Conservation (phyloP, 345 rosid genomes). For the Angophora floribunda region DNA sequence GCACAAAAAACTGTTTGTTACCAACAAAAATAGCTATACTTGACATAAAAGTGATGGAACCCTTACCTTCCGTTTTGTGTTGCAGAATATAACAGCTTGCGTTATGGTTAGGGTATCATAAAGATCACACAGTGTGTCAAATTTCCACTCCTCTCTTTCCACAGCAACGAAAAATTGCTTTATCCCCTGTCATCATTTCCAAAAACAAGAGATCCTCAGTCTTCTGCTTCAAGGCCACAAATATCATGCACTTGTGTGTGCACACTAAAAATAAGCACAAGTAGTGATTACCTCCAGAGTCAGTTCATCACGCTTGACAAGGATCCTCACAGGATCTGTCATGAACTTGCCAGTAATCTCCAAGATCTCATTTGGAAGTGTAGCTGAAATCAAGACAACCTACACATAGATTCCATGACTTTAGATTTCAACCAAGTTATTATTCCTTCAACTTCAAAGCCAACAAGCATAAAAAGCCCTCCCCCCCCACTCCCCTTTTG, state of each 20-base stretch:
- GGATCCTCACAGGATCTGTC: slow-evolving; percentile 95
- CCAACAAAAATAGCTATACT: neutral
- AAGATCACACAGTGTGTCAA: slow-evolving; percentile 92
- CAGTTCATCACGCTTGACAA: slow-evolving; percentile 97
- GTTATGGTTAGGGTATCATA: slow-evolving; percentile 93
- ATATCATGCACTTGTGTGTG: neutral
- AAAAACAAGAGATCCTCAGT: neutral
- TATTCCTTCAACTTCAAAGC: neutral
- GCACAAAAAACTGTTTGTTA: neutral
- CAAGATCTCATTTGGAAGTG: slow-evolving; percentile 93
- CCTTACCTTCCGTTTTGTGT: slow-evolving; percentile 85
- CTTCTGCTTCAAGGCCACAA: neutral
- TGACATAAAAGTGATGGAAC: neutral
- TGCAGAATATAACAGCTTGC: slow-evolving; percentile 97
- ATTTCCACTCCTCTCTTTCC: slow-evolving; percentile 98
- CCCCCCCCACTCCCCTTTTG: neutral
- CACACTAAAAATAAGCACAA: neutral
- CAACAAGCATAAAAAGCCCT: neutral
- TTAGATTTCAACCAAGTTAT: neutral
- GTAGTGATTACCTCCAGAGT: slow-evolving; percentile 63
- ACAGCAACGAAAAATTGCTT: slow-evolving; percentile 93
- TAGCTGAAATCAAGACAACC: slow-evolving; percentile 95
- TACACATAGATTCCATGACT: slow-evolving; percentile 4
- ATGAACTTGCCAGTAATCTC: slow-evolving; percentile 91
- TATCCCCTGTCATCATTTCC: slow-evolving; percentile 55